Evolutionary conservation across 768 basidiomycete species (phyloP), one percentile per base, ranked within the genome.

Genomic region (Xanthoconium stramineum): DNA sequence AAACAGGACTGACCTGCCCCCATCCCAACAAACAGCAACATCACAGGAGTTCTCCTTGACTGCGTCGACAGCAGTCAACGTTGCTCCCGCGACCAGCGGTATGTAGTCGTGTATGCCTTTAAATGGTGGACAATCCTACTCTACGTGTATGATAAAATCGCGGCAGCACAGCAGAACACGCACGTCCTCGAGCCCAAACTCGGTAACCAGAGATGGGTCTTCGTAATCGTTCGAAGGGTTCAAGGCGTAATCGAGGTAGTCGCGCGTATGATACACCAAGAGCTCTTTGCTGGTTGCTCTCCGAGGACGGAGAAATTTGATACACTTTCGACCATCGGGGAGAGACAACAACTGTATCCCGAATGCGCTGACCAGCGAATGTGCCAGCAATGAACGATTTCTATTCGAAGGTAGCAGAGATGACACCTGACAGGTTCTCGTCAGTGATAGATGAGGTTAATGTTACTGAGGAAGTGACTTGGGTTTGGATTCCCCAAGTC

Each of bases 1-100:
- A 40, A 49, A 58, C 39, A 36, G n/a, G 10, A 52, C 68, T 49
- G 55, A 84, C 85, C 90, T 79, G 49, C 95, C 95, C 15, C 95
- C 95, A 62, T 95, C 94, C 94, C 95, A 97, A 66, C 82, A 86
- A 42, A 98, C 83, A 1, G 88, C 83, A 30, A 90, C 71, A 30
- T 89, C 80, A 6, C 80, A 79, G 2, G 74, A 43, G 14, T 75
- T 71, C 12, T 79, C 72, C 28, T 76, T 74, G 4, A 98, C 74
- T 6, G 81, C 77, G 10, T 78, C 76, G 4, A 83, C 88, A 0
- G 89, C 94, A 2, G 89, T 85, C 38, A 94, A 74, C 0, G 91
- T 82, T 0, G 89, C 89, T 1, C 94, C 89, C 0, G 87, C 92
- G 1, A 96, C 76, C 5, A 85, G 72, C 6, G 75, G 75, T 6